Evolutionary conservation across 2,329 filamentous ascomycete genomes (phyloP).

Genomic region (Monilinia fructicola): DNA sequence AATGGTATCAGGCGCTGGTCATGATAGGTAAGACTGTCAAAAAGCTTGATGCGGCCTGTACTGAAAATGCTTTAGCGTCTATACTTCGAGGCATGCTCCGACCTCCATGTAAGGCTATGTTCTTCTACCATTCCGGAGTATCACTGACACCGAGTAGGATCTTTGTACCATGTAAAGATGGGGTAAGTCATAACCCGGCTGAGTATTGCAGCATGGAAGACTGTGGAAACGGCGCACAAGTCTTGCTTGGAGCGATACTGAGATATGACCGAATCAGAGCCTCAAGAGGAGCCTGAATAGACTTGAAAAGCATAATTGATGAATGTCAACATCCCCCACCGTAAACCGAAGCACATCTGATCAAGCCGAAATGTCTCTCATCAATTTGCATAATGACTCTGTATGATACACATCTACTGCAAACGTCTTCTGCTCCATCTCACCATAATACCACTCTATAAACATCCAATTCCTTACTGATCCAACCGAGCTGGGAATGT

Average conservation of each 20-base stretch:
- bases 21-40: conserved; percentile 50
- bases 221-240: conserved; percentile 55
- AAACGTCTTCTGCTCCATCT: conserved; percentile 29
- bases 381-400: conserved; percentile 37
- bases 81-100: conserved; percentile 57
- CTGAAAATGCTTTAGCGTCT: conserved; percentile 50
- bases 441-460: conserved; percentile 17
- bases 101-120: conserved; percentile 53
- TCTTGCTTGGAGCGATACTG: conserved; percentile 47
- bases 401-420: conserved; percentile 38
- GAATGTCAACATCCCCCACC: conserved; percentile 4
- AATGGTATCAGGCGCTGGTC: conserved; percentile 64
- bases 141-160: conserved; percentile 43
- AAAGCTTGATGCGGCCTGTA: conserved; percentile 34
- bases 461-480: conserved; percentile 38
- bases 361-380: conserved; percentile 27
- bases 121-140: background rate
- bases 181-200: conserved; percentile 62
- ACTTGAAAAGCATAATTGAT: conserved; percentile 1
- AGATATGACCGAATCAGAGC: conserved; percentile 43
- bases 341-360: conserved; percentile 16
- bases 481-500: conserved; percentile 68
- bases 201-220: conserved; percentile 62
- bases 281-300: conserved; percentile 27
- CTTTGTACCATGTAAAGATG: conserved; percentile 63